Evolutionary conservation across 2,329 filamentous ascomycete genomes (phyloP), one percentile per base, ranked within the genome.

Genomic region (Lasiodiplodia gonubiensis): DNA sequence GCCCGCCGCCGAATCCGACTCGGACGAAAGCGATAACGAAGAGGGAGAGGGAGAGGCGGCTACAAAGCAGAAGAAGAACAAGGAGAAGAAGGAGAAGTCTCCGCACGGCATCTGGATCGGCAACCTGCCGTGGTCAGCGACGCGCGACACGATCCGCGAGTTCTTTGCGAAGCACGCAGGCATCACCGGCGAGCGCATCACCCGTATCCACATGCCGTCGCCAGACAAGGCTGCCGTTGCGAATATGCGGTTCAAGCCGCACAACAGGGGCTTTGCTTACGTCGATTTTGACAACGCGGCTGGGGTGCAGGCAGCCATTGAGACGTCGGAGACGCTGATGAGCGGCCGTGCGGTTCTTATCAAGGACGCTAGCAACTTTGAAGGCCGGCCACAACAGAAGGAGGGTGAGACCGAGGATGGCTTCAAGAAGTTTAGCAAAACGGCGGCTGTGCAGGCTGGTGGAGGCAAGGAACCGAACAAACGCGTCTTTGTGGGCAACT

Each of bases 221-320:
- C 83, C 85, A 3, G 76, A 74, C 7, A 75, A 77, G 37, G 71
- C 74, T 2, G 72, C 75, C 6, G 74, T 74, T 42, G 72, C 74
- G 25, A 74, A 70, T 16, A 80, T 81, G 71, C 83, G 82, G 71
- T 79, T 79, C 39, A 87, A 85, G 73, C 80, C 85, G 25, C 83
- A 89, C 73, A 99, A 98, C 83, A 94, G 91, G 80, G 96, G 95
- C 18, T 99, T 97, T 76, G 95, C 95, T 66, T 99, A 99, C 76
- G 89, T 99, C 70, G 96, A 99, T 78, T 97, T 99, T 76, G 83
- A 88, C 54, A 90, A 86, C 27, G 75, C 83, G 23, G 86, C 90
- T 49, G 86, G 89, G 52, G 86, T 93, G 74, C 83, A 93, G 39
- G 88, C 90, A n/a, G 94, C 93, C 55, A 86, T 97, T 70, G 90